Evolutionary conservation across 83 land plant species (phyloP).

Genomic region (Diphasiastrum complanatum): DNA sequence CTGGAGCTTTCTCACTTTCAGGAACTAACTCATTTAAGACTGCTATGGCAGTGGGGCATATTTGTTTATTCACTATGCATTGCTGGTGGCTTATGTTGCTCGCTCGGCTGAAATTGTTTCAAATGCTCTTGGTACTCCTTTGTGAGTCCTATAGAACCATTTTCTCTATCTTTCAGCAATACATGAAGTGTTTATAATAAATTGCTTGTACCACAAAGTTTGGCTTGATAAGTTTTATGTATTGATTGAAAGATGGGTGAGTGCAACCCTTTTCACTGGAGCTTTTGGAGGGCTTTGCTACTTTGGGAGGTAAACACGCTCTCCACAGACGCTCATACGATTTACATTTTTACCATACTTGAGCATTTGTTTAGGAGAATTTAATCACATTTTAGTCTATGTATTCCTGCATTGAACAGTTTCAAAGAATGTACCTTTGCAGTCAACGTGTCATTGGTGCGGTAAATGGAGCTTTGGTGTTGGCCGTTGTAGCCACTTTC

Average conservation of each 20-base stretch:
- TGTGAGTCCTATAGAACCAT: constrained; percentile 39
- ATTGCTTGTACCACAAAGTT: too few relatives aligned
- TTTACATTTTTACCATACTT: too few relatives aligned
- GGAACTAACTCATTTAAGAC: too few relatives aligned
- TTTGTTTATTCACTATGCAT: constrained; percentile 89
- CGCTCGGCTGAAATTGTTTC: constrained; percentile 95
- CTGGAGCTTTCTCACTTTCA: too few relatives aligned
- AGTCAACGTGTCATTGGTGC: constrained; percentile 83
- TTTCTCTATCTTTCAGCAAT: neutral
- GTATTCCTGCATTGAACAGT: too few relatives aligned
- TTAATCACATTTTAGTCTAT: too few relatives aligned
- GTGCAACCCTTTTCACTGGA: constrained; percentile 73
- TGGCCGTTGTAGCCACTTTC: constrained; percentile 67
- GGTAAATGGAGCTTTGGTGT: constrained; percentile 67
- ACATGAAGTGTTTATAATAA: too few relatives aligned
- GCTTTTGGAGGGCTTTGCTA: constrained; percentile 86
- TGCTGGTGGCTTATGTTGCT: constrained; percentile 95
- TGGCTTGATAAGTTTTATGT: neutral
- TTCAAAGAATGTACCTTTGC: too few relatives aligned
- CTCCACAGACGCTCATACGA: neutral
- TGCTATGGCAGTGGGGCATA: constrained; percentile 72
- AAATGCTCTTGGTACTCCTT: constrained; percentile 53
- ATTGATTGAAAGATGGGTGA: constrained; percentile 61
- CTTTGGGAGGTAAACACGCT: constrained; percentile 65
- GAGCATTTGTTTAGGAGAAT: too few relatives aligned